Conservation (phyloP, 2,329 filamentous ascomycete species). For the Cylindrodendrum hubeiense region DNA sequence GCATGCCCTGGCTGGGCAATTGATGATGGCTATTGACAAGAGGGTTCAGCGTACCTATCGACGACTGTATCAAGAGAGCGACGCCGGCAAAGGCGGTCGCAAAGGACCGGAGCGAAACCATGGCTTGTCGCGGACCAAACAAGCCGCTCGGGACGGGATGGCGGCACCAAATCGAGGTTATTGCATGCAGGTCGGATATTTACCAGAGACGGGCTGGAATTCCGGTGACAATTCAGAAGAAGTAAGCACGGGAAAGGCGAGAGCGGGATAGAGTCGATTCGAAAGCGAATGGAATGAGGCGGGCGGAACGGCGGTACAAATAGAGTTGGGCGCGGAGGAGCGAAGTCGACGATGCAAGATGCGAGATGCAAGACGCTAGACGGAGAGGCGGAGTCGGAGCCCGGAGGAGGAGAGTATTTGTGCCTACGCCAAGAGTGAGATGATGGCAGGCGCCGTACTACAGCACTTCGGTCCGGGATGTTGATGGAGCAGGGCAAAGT, state of each 20-base stretch:
- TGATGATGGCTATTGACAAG: neutral
- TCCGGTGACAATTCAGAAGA: neutral
- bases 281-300: neutral
- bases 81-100: slow-evolving; percentile 47
- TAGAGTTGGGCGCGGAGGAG: slow-evolving; percentile 9
- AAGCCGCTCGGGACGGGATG: slow-evolving; percentile 30
- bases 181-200: slow-evolving; percentile 25
- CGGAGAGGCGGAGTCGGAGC: neutral
- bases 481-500: neutral
- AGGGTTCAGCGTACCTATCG: slow-evolving; percentile 44
- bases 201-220: neutral
- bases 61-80: slow-evolving; percentile 47
- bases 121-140: slow-evolving; percentile 40
- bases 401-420: neutral
- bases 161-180: slow-evolving; percentile 30
- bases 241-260: neutral
- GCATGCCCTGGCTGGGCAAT: slow-evolving; percentile 9
- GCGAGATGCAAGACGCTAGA: neutral
- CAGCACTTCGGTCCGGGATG: neutral
- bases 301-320: slow-evolving; percentile 5
- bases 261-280: neutral
- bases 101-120: slow-evolving; percentile 50
- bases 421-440: neutral
- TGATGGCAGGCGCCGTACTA: neutral
- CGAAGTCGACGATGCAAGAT: neutral